Base-by-base conservation (phyloP, 2,329 filamentous ascomycete species). In the Lachnellula suecica region DNA sequence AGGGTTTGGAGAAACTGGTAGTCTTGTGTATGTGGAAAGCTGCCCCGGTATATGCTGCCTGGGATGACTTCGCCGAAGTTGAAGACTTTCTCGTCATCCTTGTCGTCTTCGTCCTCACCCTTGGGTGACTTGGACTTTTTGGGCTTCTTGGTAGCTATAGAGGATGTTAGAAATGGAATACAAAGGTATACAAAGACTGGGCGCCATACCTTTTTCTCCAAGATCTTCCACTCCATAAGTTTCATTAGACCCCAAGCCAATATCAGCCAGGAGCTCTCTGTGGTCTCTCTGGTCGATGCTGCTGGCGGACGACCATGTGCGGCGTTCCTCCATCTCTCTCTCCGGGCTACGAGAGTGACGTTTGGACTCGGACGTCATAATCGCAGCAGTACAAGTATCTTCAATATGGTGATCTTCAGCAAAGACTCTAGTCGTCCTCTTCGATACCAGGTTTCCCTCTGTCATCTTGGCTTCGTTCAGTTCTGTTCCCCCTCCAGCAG, bases 41-140 rank as follows among this genome's bases (percentile, higher is more conserved):
- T 87, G 70, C 89, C 93, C 47, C 92, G 83, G 68, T 90, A 96
- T 24, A 97, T 57, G 11, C 44, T 77, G 8, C 87, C 85, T 6
- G 84, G 81, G 19, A 86, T 73, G 19, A 96, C 87, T 24, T 83
- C 73, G 17, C 87, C 89, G 70, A 93, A 96, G 66, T 96, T 96
- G 59, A 73, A 63, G 1, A 44, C 55, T n/a, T 56, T 54, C 40
- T 59, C 51, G 22, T 51, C 38, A 25, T 49, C 50, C 13, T 56
- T 54, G 37, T 59, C 47, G 27, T 49, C 34, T 34, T 49, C 50
- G 13, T 24, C 42, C 38, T 57, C 60, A 31, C 45, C 50, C 25
- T 59, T 58, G 43, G 20, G 35, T 43, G 45, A 46, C 40, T 58
- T 37, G 22, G 54, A 23, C 19, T 41, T 48, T 24, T 54, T 58